These are phyloP conservation scores for Chytriomyces sp. DNA, from an alignment of 192 early-diverging fungal species.

Conservation along the genomic window DNA sequence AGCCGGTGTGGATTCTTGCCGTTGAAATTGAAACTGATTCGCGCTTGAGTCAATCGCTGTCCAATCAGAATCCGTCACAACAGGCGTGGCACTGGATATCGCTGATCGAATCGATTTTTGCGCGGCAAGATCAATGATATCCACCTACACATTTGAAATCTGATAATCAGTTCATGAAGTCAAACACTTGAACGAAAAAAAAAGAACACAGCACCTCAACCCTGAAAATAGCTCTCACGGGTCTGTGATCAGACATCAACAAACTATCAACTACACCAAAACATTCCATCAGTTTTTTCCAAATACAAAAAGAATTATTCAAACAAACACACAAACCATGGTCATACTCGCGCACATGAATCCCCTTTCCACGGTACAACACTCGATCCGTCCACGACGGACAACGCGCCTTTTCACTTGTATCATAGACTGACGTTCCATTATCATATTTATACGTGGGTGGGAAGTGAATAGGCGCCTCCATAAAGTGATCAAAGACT, in stretches of 20 bases:
- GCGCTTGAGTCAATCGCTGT: background rate
- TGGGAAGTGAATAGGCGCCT: conserved; percentile 75
- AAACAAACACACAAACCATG: conserved; percentile 3
- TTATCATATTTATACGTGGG: conserved; percentile 99
- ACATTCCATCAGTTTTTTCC: background rate
- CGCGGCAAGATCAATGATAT: conserved; percentile 9
- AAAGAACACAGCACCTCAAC: background rate
- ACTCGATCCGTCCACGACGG: conserved; percentile 98
- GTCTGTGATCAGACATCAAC: background rate
- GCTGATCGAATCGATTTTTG: conserved; percentile 20
- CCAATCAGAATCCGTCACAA: background rate
- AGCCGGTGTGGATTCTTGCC: background rate
- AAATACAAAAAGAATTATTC: background rate
- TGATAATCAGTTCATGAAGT: no score
- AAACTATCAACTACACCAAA: background rate
- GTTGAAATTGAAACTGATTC: background rate
- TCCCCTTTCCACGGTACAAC: conserved; percentile 49
- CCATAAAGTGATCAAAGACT: conserved; percentile 74
- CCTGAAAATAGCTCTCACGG: background rate
- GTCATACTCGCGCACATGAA: conserved; percentile 47
- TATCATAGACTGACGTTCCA: conserved; percentile 77
- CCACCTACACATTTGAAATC: no score
- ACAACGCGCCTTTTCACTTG: conserved; percentile 88
- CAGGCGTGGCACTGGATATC: conserved; percentile 12
- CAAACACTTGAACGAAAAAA: no score